Evolutionary conservation across 805 yeast genomes (phyloP), one percentile per base, ranked within the genome.

Genomic region (Yamadazyma sp.): DNA sequence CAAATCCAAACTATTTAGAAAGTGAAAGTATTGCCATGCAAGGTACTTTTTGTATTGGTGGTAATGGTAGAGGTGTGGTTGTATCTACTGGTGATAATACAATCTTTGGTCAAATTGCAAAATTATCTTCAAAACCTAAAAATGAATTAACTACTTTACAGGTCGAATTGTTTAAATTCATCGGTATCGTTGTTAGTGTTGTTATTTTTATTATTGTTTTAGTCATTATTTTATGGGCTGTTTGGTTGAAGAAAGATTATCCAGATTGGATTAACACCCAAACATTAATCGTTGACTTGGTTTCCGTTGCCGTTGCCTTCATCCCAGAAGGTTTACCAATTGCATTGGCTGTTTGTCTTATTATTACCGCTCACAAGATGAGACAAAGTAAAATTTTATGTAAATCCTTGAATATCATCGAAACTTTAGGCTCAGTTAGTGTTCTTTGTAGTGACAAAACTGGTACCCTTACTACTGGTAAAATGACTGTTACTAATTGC

Each of bases 401-500:
- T 34, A 67, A 73, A 42, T 55, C 71, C 2, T 53, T 73, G 33
- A 52, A 72, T 11, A 65, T 69, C 17, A 74, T 75, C 18, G 82
- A 77, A 50, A 76, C 82, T 12, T 58, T 77, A 43, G 83, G 82
- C 11, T 65, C 76, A 11, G 73, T 76, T 15, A 71, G 73, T 48
- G 76, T 52, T 33, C 45, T 65, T 23, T 66, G 70, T 41, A 59
- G 63, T 19, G 73, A 65, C 39, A 66, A 66, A 39, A 66, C 73
- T 5, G 73, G 73, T 11, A 66, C 73, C 4, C 55, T 76, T 31
- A 76, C 82, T 18, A 62, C 72, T 44, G 75, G 75, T 49, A 61
- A 62, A 38, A 73, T 75, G 75, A 40, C 54, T 19, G 73, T 67
- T 2, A 63, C 66, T 2, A 49, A 30, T 14, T 25, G 19, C 14